phyloP scores from a whole-genome alignment of 352 stramenopile species.

The Lagenidium sp. region DNA sequence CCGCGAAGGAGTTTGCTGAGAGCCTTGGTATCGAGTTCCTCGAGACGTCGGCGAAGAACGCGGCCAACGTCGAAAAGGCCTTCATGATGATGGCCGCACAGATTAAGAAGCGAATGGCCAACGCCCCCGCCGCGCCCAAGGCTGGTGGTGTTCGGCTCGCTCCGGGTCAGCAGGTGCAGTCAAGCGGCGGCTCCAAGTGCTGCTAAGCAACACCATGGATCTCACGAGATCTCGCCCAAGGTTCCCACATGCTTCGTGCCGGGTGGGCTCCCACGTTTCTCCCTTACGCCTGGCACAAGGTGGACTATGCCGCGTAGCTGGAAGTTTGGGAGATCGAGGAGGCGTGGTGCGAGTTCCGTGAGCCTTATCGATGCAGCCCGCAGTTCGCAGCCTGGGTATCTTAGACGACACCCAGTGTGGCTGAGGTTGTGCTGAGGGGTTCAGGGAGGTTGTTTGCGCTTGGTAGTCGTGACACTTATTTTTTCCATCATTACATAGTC shows the following conservation, averaged over 20 bases:
- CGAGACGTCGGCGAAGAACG: conserved; percentile 87
- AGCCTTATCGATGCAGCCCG: too few relatives aligned
- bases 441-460: not conserved
- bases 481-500: conserved; percentile 12
- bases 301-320: too few relatives aligned
- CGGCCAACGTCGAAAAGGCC: conserved; percentile 85
- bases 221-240: too few relatives aligned
- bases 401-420: too few relatives aligned
- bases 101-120: conserved; percentile 89
- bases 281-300: too few relatives aligned
- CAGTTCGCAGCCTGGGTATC: too few relatives aligned
- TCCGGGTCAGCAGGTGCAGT: conserved; percentile 48
- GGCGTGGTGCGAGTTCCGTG: too few relatives aligned
- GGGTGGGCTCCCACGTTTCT: too few relatives aligned
- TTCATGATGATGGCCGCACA: conserved; percentile 92
- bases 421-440: too few relatives aligned
- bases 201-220: too few relatives aligned
- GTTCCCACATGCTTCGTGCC: too few relatives aligned
- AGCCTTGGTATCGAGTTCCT: conserved; percentile 85
- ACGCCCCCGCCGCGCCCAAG: conserved; percentile 70
- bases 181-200: conserved; percentile 72
- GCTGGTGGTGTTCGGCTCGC: conserved; percentile 42
- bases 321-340: too few relatives aligned
- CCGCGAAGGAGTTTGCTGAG: conserved; percentile 88
- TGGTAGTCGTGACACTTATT: conserved; percentile 19